Evolutionary conservation across 2,329 filamentous ascomycete genomes (phyloP), one percentile per base, ranked within the genome.

Genomic region (Nigrospora oryzae): DNA sequence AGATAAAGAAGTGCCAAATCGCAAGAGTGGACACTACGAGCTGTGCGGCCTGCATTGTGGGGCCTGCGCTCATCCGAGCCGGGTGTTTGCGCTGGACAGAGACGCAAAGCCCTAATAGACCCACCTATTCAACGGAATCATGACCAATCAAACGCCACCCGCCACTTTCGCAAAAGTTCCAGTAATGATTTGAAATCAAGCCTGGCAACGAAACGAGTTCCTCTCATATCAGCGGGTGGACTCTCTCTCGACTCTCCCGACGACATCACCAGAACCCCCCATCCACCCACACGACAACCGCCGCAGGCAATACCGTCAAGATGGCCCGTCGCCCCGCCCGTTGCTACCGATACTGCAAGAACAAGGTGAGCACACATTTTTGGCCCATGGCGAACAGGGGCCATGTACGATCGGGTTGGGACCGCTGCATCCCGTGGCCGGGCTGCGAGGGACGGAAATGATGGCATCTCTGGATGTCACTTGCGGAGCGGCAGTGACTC

Each of bases 281-380:
- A 67, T 64, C 55, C 64, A 62, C 54, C 62, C 61, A 58, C 48
- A 58, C 53, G 53, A 58, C 55, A 52, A 49, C 53, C 55, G 49
- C 51, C 68, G 62, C 58, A 51, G 58, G 59, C 65, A 74, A 80
- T 74, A 76, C 78, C 74, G 81, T 84, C 84, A 90, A 84, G 80
- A 98, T 98, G 93, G 93, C 93, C 69, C 89, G 93, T 76, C 89
- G 93, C 86, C 93, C 93, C 69, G 93, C 93, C 69, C 87, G 93
- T 81, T 98, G 93, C 81, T 98, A 95, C 84, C 86, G 93, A 70
- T 98, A 98, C 87, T 98, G 93, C 90, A 98, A 98, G 89, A 98
- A 97, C 86, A 96, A 96, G 89, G 89, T 95, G 70, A 75, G 85
- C 73, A 53, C 41, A 2, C 13, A 41, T 13, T 38, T 43, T 36